Percentiles rank a stretch among this genome's conserved stretches.
Conservation (phyloP, 805 yeast species). For the Grigorovia jiainica region DNA sequence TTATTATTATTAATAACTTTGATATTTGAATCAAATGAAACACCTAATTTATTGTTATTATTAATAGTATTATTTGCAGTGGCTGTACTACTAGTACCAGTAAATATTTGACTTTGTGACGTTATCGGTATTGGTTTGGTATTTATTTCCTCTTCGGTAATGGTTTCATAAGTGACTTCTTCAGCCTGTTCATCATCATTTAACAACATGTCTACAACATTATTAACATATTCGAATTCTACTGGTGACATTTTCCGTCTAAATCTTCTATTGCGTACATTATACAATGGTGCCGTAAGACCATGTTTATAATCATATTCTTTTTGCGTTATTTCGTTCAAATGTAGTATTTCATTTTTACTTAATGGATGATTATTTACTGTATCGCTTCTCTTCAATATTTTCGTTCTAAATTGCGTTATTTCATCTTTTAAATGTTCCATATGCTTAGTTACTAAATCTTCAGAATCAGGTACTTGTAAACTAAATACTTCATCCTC, state of each 20-base stretch:
- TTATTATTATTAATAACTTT: not conserved
- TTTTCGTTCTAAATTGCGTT: constrained; percentile 14
- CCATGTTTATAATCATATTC: constrained; percentile 57
- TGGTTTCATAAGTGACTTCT: constrained; percentile 63
- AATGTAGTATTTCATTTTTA: constrained; percentile 19
- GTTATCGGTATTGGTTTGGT: constrained; percentile 18
- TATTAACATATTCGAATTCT: constrained; percentile 69
- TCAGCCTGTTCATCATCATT: constrained; percentile 76
- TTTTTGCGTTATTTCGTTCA: constrained; percentile 17
- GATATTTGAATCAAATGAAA: not conserved
- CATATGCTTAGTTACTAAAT: constrained; percentile 27
- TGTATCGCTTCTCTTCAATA: constrained; percentile 13
- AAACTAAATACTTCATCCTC: constrained; percentile 40
- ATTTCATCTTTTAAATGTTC: constrained; percentile 23
- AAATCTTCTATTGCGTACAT: constrained; percentile 59
- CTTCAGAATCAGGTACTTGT: constrained; percentile 35
- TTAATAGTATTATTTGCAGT: not conserved
- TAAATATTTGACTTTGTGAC: not conserved
- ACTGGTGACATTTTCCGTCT: constrained; percentile 60
- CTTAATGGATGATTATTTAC: constrained; percentile 20
- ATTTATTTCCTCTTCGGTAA: constrained; percentile 41
- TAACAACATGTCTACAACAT: constrained; percentile 66
- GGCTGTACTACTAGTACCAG: not conserved
- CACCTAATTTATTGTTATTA: not conserved
- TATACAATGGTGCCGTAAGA: constrained; percentile 67